phyloP scores from a whole-genome alignment of 2,329 filamentous ascomycete species.

The Raffaelea arxii region DNA sequence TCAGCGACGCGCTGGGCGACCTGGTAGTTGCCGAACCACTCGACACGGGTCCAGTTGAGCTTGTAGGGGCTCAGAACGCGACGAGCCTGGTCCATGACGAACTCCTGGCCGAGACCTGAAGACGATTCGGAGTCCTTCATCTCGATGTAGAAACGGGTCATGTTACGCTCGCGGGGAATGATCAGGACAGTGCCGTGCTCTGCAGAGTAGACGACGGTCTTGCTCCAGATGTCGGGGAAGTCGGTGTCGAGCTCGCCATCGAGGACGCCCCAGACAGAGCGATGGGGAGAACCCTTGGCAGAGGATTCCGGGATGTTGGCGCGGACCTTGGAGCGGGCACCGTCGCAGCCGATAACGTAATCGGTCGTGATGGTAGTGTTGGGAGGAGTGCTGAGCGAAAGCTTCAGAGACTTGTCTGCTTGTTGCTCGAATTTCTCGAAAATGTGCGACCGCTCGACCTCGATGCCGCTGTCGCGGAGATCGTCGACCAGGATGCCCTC shows the following conservation, averaged over 20 bases:
- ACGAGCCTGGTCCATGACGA: slow-evolving; percentile 54
- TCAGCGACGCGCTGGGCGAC: slow-evolving; percentile 62
- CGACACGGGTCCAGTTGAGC: slow-evolving; percentile 45
- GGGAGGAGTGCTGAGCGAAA: too few relatives aligned
- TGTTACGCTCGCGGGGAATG: slow-evolving; percentile 61
- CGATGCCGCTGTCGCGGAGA: slow-evolving; percentile 52
- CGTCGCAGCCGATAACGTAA: slow-evolving; percentile 64
- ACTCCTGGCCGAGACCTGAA: slow-evolving; percentile 39
- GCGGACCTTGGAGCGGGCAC: slow-evolving; percentile 60
- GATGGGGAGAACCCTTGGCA: slow-evolving; percentile 2
- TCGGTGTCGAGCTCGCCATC: slow-evolving; percentile 62
- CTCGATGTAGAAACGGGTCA: slow-evolving; percentile 57
- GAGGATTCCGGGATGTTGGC: slow-evolving; percentile 40
- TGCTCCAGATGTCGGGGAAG: slow-evolving; percentile 68
- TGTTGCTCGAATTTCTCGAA: slow-evolving; percentile 41
- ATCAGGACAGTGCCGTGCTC: slow-evolving; percentile 58
- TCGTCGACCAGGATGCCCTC: slow-evolving; percentile 62
- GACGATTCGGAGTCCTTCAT: slow-evolving; percentile 26
- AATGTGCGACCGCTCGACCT: slow-evolving; percentile 51
- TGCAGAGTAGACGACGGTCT: slow-evolving; percentile 58
- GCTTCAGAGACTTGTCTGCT: not conserved
- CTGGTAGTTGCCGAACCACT: slow-evolving; percentile 65
- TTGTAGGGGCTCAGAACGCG: slow-evolving; percentile 48
- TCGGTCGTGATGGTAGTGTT: slow-evolving; percentile 27
- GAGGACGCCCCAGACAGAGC: slow-evolving; percentile 56